Evolutionary conservation across 164 flowering plant genomes (phyloP).

Genomic region (Magnolia sinica): DNA sequence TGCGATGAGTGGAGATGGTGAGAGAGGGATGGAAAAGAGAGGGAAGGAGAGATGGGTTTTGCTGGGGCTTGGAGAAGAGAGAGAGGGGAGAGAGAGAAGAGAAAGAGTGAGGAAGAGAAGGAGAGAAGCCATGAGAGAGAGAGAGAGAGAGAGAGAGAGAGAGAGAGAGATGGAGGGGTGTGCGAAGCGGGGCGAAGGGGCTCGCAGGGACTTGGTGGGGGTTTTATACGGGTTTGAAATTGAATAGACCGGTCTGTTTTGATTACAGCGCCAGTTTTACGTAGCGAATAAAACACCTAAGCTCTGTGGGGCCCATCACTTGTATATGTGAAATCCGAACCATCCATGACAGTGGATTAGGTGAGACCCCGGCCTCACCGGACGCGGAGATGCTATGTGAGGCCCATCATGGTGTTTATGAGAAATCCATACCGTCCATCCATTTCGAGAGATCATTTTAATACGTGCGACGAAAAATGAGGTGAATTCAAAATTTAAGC

Average conservation of each 20-base stretch:
- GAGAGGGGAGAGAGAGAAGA: constrained; percentile 7
- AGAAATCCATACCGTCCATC: too few relatives aligned
- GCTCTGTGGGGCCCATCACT: background rate
- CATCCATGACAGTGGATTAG: too few relatives aligned
- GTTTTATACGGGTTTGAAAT: constrained; percentile 8
- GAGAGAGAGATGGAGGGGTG: constrained; percentile 15
- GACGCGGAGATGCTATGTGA: too few relatives aligned
- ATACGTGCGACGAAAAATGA: too few relatives aligned
- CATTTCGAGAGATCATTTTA: too few relatives aligned
- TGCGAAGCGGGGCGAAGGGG: background rate
- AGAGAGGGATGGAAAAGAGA: constrained; percentile 20
- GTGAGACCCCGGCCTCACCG: too few relatives aligned
- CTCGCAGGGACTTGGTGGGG: background rate
- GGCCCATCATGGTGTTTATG: too few relatives aligned
- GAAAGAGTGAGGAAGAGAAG: background rate
- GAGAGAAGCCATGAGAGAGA: background rate
- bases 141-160: constrained; percentile 13
- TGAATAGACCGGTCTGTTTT: background rate
- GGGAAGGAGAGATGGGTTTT: constrained; percentile 31
- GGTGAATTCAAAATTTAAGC: too few relatives aligned
- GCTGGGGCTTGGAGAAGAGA: background rate
- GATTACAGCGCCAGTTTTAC: background rate
- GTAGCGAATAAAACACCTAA: background rate
- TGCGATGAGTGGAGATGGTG: constrained; percentile 10
- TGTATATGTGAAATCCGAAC: too few relatives aligned